Percentiles rank a stretch among this genome's conserved stretches.
Conservation (phyloP, 192 early-diverging fungal species). For the Backusella westeae region DNA sequence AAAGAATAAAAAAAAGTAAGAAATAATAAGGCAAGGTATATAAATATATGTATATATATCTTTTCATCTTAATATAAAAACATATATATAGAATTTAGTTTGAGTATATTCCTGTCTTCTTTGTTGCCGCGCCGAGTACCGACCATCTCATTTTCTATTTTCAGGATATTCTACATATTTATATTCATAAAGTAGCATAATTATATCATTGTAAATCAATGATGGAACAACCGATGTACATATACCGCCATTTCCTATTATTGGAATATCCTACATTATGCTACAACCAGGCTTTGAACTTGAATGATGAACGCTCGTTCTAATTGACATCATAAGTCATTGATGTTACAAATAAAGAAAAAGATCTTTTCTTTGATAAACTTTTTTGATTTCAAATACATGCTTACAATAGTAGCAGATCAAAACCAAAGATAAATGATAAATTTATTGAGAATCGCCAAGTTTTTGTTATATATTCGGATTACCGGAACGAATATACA, state of each 20-base stretch:
- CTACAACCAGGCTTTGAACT: background rate
- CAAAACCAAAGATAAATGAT: background rate
- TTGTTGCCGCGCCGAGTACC: background rate
- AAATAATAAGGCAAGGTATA: background rate
- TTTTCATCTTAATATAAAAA: background rate
- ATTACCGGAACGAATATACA: background rate
- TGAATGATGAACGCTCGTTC: background rate
- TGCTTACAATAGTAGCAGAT: background rate
- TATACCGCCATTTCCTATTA: background rate
- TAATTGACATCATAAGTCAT: background rate
- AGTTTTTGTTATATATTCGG: background rate
- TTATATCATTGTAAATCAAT: background rate
- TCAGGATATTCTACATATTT: background rate
- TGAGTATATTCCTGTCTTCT: background rate
- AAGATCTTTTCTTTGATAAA: background rate
- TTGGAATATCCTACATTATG: background rate
- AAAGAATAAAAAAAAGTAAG: background rate
- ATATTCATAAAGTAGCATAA: background rate
- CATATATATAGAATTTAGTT: background rate
- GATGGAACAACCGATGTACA: background rate
- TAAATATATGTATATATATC: background rate
- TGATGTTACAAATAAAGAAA: background rate
- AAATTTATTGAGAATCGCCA: background rate
- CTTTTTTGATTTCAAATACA: background rate
- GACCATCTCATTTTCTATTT: background rate